phyloP scores from a whole-genome alignment of 306 rosid genomes.

The Sechiopsis laciniata region DNA sequence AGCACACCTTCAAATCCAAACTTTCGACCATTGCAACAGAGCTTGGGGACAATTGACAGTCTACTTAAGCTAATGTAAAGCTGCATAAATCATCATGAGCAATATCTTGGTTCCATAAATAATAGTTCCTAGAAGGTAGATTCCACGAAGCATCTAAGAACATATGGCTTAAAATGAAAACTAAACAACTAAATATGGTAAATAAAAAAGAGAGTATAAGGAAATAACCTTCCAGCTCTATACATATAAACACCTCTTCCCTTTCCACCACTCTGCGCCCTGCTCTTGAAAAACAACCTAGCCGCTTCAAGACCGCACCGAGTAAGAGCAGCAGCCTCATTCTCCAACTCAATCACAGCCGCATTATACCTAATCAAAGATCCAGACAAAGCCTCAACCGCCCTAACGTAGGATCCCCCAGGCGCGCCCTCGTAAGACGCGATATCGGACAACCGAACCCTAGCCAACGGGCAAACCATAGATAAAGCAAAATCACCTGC shows the following conservation, averaged over 20 bases:
- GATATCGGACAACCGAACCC: slow-evolving; percentile 78
- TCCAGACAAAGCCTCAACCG: slow-evolving; percentile 59
- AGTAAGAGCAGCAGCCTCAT: slow-evolving; percentile 58
- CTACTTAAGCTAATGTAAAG: background rate
- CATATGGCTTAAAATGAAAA: background rate
- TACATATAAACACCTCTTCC: slow-evolving; percentile 83
- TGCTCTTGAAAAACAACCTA: slow-evolving; percentile 64
- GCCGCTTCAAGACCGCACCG: slow-evolving; percentile 86
- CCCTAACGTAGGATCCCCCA: slow-evolving; percentile 46
- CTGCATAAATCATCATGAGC: background rate
- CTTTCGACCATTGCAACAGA: too few relatives aligned
- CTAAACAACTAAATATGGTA: background rate
- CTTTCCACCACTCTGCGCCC: slow-evolving; percentile 55
- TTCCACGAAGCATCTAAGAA: background rate
- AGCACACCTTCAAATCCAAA: too few relatives aligned
- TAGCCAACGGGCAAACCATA: slow-evolving; percentile 40
- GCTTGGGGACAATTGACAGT: too few relatives aligned
- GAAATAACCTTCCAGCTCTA: slow-evolving; percentile 76
- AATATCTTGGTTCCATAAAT: slow-evolving; percentile 2
- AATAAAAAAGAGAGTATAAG: background rate
- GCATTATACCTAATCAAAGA: slow-evolving; percentile 87
- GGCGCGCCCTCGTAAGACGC: slow-evolving; percentile 74
- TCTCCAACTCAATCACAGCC: slow-evolving; percentile 65
- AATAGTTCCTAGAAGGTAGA: background rate
- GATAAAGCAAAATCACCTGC: slow-evolving; percentile 36